A percentile compares a stretch with the other conserved stretches of the same genome.
These are phyloP conservation scores for Breynia disticha DNA, from an alignment of 441 rosid genomes.

Conservation along the genomic window DNA sequence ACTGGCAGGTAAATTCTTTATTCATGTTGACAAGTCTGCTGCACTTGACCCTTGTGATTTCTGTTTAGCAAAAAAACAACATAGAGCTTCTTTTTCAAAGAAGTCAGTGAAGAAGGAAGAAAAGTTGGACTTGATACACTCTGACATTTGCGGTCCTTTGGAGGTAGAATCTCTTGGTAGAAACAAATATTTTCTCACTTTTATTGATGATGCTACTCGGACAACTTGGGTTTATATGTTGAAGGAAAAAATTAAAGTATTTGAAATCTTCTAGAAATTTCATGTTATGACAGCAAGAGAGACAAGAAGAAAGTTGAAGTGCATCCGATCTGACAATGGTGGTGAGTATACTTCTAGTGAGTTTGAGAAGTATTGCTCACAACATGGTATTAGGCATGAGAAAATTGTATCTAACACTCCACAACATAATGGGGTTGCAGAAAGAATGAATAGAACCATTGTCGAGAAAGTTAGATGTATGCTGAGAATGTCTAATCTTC, in stretches of 20 bases:
- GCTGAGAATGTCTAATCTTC: no score
- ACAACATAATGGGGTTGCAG: no score
- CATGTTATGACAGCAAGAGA: slow-evolving; percentile 4
- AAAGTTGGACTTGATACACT: neutral
- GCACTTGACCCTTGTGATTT: neutral
- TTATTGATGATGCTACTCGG: slow-evolving; percentile 6
- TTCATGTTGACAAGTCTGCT: neutral
- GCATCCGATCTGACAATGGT: neutral
- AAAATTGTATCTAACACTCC: no score
- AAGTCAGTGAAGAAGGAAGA: neutral
- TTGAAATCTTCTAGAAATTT: neutral
- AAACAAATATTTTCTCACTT: slow-evolving; percentile 3
- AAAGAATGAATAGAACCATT: no score
- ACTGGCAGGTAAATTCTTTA: neutral
- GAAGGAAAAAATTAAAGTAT: neutral
- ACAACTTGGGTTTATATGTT: neutral
- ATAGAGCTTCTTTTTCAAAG: slow-evolving; percentile 4
- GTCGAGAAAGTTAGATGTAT: no score
- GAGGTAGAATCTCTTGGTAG: slow-evolving; percentile 3
- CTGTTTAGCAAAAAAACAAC: slow-evolving; percentile 3
- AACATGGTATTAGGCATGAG: no score
- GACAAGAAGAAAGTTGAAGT: neutral
- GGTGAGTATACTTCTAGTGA: slow-evolving; percentile 8
- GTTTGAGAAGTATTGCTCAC: neutral
- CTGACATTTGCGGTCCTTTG: slow-evolving; percentile 11